These are phyloP conservation scores for Entomortierella chlamydospora DNA, from an alignment of 192 early-diverging fungal genomes.

Conservation along the genomic window DNA sequence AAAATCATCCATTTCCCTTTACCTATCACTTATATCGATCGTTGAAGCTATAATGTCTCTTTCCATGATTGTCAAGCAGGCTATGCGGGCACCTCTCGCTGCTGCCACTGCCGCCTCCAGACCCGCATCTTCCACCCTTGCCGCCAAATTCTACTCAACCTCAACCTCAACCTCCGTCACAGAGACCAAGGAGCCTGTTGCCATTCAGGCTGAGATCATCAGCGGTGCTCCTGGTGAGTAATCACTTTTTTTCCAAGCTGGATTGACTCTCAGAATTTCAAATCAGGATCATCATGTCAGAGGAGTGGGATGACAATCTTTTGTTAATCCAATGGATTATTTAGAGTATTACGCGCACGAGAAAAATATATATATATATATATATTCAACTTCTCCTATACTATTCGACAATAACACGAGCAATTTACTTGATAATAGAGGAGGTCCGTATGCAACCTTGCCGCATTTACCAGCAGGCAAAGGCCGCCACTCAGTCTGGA, in stretches of 20 bases:
- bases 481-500: conserved; percentile 90
- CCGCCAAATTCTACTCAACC: conserved; percentile 18
- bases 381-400: too few species aligned
- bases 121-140: neutral
- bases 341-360: too few species aligned
- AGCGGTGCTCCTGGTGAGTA: conserved; percentile 56
- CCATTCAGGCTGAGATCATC: conserved; percentile 53
- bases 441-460: conserved; percentile 78
- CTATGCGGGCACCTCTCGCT: conserved; percentile 26
- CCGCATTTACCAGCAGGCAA: conserved; percentile 85
- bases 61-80: conserved; percentile 34
- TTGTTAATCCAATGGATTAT: too few species aligned
- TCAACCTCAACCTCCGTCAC: conserved; percentile 35
- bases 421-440: conserved; percentile 37
- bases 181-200: conserved; percentile 28
- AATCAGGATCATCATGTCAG: neutral
- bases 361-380: too few species aligned
- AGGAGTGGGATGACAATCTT: neutral
- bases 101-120: conserved; percentile 6
- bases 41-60: conserved; percentile 22
- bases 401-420: neutral
- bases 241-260: neutral
- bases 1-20: neutral
- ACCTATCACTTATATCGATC: neutral
- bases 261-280: neutral